Base-by-base conservation (phyloP, 2,329 filamentous ascomycete genomes). In the Fusarium staphyleae region DNA sequence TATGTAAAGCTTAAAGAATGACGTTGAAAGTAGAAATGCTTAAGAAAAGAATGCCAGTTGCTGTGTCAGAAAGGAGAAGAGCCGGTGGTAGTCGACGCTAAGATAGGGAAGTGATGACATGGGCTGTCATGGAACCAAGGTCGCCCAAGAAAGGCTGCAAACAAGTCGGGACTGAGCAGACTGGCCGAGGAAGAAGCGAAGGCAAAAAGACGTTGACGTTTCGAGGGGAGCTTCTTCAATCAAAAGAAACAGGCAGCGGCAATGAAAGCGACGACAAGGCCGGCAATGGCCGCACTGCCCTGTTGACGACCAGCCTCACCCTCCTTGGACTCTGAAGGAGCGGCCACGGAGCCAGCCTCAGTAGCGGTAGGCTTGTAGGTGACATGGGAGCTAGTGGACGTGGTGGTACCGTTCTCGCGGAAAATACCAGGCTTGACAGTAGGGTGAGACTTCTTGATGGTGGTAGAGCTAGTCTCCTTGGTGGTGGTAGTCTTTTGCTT, bases 211-310 rank as follows among this genome's bases (percentile, higher is more conserved):
- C 18, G 19, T 16, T 19, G 55, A 36, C 36, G 40, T 41, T 28
- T 14, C 22, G 14, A 11, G n/a, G 4, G 22, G 29, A 11, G 22
- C 39, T 28, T 28, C 43, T 33, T 39, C 29, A 35, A 47, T 65
- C 70, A 83, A 58, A 78, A 77, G 57, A 82, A 71, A 62, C 75
- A 80, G 13, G 77, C 76, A 19, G 81, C 78, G 18, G 81, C 82
- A 26, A 84, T 73, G 36, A 86, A 75, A 46, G 82, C 83, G 37
- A 85, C 75, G 35, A 85, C 72, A 16, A 86, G 74, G 37, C 83
- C 81, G 7, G 76, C 81, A 32, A 83, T 69, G 42, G 82, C 81
- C 41, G 78, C 75, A 45, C 77, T 78, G 42, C 79, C 78, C 60
- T 82, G 77, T 37, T 77, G 77, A 13, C 74, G 74, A 15, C 76